These are phyloP conservation scores for Amoebophrya sp. DNA, from an alignment of 169 alveolate genomes.

Conservation along the genomic window DNA sequence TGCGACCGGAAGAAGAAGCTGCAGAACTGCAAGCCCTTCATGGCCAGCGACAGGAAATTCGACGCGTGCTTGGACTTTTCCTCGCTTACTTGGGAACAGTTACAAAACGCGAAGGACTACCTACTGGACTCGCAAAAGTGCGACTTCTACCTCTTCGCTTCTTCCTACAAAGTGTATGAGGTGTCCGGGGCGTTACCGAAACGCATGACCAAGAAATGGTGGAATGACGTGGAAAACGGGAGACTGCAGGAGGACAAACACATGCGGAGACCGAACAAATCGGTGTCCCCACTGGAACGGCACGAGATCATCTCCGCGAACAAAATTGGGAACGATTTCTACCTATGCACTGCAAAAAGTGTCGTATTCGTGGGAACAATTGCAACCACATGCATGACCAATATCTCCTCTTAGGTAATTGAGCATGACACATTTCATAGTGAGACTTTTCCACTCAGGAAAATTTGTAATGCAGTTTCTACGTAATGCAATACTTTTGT, in stretches of 20 bases:
- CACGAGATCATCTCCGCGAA: not conserved
- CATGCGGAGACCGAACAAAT: not conserved
- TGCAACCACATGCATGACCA: no score
- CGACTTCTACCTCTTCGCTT: not conserved
- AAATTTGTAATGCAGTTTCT: no score
- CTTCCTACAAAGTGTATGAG: not conserved
- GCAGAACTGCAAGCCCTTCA: not conserved
- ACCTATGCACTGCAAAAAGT: no score
- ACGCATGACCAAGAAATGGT: not conserved
- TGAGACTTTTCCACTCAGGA: no score
- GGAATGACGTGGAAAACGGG: no score
- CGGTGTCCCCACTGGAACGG: not conserved
- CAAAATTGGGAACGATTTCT: not conserved
- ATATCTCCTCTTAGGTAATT: no score
- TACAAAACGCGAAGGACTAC: not conserved
- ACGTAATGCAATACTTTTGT: no score
- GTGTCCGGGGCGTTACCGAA: not conserved
- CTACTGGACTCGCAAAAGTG: not conserved
- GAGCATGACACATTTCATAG: no score
- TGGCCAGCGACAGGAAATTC: not conserved
- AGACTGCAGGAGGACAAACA: no score
- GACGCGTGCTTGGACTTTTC: not conserved
- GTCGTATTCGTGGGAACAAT: no score
- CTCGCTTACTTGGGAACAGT: not conserved
- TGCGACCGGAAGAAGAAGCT: slow-evolving; percentile 8